Evolutionary conservation across 768 basidiomycete genomes (phyloP), one percentile per base, ranked within the genome.

Genomic region (Suillus discolor): DNA sequence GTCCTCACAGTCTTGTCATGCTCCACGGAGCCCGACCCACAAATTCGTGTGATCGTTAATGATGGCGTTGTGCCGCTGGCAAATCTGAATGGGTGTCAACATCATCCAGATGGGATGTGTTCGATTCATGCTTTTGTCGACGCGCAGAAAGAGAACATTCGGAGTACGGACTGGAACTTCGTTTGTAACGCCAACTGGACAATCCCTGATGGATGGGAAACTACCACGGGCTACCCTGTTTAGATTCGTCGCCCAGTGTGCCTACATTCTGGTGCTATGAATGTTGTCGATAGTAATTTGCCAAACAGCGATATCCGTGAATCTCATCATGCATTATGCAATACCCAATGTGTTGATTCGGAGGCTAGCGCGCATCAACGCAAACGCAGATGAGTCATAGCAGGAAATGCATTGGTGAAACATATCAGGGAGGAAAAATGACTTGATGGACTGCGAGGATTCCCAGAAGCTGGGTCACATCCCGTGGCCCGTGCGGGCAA

Each of bases 31-130:
- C 79, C 83, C 9, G 82, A 77, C 23, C 83, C 83, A 1, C 88
- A 93, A 70, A 90, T 94, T 68, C 86, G 93, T 4, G 80, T 93
- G 71, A 87, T 94, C 69, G 84, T 94, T 72, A 95, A 95, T 79
- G 93, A 96, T 71, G 93, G 87, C 3, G 89, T 91, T 11, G 86
- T 86, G 0, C 93, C 93, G 8, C 82, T 94, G 38, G 90, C 88
- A 0, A 86, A 88, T 18, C 85, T 94, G 67, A 80, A 82, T 34
- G 92, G 90, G 7, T 95, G 93, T 71, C 85, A 83, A 0, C 74
- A 82, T 65, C 85, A 92, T 74, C 83, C 84, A 63, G 89, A 94
- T 65, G 94, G 93, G 7, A 83, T 92, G 82, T 96, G 93, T 70
- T 80, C 87, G 2, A 76, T 94, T 1, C 85, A 85, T n/a, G 81